These are phyloP conservation scores for Rhizophlyctis rosea DNA, from an alignment of 192 early-diverging fungal species.

Conservation along the genomic window DNA sequence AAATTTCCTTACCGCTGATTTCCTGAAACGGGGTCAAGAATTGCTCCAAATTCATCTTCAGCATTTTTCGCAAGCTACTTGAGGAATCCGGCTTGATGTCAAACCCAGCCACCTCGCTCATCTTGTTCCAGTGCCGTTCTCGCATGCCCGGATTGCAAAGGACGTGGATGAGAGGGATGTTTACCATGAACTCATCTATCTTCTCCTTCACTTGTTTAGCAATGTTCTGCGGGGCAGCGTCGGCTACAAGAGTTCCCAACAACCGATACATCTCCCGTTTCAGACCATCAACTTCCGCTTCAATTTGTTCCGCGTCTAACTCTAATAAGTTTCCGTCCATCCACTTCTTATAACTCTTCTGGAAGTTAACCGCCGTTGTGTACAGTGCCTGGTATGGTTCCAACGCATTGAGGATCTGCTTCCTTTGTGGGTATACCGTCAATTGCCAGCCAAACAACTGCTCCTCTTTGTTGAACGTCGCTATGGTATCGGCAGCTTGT, in stretches of 20 bases:
- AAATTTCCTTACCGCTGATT: constrained; percentile 52
- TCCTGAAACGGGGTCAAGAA: constrained; percentile 51
- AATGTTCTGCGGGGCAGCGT: constrained; percentile 55
- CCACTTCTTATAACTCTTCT: constrained; percentile 62
- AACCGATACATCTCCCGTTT: constrained; percentile 60
- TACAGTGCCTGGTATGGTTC: constrained; percentile 62
- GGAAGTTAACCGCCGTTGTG: constrained; percentile 59
- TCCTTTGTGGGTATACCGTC: constrained; percentile 58
- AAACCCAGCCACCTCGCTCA: constrained; percentile 40
- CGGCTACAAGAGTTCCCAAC: constrained; percentile 50
- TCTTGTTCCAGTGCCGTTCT: constrained; percentile 55
- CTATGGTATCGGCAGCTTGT: constrained; percentile 53
- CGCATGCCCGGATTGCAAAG: constrained; percentile 63
- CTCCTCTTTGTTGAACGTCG: constrained; percentile 62
- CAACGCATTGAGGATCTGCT: constrained; percentile 47
- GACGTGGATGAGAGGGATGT: constrained; percentile 58
- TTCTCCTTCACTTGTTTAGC: constrained; percentile 61
- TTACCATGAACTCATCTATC: constrained; percentile 59
- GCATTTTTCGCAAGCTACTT: constrained; percentile 54
- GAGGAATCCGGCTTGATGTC: constrained; percentile 56
- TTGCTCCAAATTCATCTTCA: constrained; percentile 56
- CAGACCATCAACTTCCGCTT: constrained; percentile 52
- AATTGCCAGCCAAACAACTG: constrained; percentile 59
- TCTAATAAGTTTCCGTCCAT: constrained; percentile 62
- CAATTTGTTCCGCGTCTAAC: constrained; percentile 58